Base-by-base conservation (phyloP, 169 alveolate genomes). In the Fabrea salina region DNA sequence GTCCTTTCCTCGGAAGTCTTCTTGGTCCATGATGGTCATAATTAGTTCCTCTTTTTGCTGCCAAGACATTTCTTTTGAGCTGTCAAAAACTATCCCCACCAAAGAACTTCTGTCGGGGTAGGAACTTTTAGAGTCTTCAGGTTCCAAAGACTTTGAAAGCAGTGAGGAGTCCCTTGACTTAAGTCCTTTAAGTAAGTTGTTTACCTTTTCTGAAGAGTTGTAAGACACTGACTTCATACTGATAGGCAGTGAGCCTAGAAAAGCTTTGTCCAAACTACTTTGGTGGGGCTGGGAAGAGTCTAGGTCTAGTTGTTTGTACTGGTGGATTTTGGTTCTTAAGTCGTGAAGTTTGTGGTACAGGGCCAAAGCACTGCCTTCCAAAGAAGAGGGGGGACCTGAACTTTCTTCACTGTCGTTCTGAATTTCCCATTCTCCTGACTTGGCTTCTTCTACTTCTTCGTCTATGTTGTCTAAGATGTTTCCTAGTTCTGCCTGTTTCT, bases 21-120 rank as follows among this genome's bases (percentile, higher is more conserved):
- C 75, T n/a, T 41, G 35, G 3, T 64, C 75, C 19, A 64, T 64
- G n/a, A 64, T 25, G 2, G 75, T 64, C 1, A 64, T 33, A 4
- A 64, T 41, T 39, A 64, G 39, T 19, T 64, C 25, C 16, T 64
- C 75, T 64, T 64, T 64, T 35, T 64, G 57, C 35, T 64, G 57
- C n/a, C n/a, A n/a, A n/a, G n/a, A n/a, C n/a, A n/a, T n/a, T n/a
- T n/a, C n/a, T n/a, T n/a, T n/a, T n/a, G n/a, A n/a, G n/a, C n/a
- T n/a, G n/a, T n/a, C n/a, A n/a, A n/a, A n/a, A n/a, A n/a, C n/a
- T n/a, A n/a, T n/a, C n/a, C n/a, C n/a, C n/a, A n/a, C n/a, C n/a
- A n/a, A n/a, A n/a, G n/a, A n/a, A n/a, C n/a, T n/a, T n/a, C n/a
- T n/a, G n/a, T n/a, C n/a, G n/a, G n/a, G n/a, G n/a, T n/a, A n/a